Evolutionary conservation across 2,329 filamentous ascomycete species (phyloP).

Genomic region (Teratosphaeriaceae sp.): DNA sequence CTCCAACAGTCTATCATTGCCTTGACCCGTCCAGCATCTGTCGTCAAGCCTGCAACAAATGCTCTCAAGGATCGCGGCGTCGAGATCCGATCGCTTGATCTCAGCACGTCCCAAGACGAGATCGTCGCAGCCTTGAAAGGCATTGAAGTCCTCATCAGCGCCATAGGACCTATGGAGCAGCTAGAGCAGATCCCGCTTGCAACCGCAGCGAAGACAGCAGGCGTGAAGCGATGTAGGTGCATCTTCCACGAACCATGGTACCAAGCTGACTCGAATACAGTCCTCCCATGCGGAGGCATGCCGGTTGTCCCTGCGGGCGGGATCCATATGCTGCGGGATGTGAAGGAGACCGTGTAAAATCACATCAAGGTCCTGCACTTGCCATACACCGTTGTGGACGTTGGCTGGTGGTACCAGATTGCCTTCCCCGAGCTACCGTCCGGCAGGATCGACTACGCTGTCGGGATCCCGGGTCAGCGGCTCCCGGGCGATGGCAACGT

Average conservation of each 20-base stretch:
- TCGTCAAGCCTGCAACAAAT: slow-evolving; percentile 36
- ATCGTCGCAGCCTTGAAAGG: slow-evolving; percentile 37
- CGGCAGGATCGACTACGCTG: slow-evolving; percentile 40
- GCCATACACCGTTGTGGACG: slow-evolving; percentile 52
- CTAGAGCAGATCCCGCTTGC: slow-evolving; percentile 21
- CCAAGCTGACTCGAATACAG: not conserved
- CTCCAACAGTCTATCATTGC: slow-evolving; percentile 41
- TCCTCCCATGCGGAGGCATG: slow-evolving; percentile 25
- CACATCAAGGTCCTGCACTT: slow-evolving; percentile 43
- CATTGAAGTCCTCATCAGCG: slow-evolving; percentile 31
- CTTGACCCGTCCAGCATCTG: slow-evolving; percentile 41
- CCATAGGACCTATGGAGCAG: slow-evolving; percentile 14
- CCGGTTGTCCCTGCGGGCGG: slow-evolving; percentile 41
- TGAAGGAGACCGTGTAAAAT: slow-evolving; percentile 48
- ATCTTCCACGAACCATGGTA: not conserved
- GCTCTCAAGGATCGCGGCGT: slow-evolving; percentile 39
- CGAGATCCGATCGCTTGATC: slow-evolving; percentile 37
- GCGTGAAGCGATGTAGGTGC: slow-evolving; percentile 22
- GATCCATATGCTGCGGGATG: slow-evolving; percentile 34
- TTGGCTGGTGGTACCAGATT: slow-evolving; percentile 54
- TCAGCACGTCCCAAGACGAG: slow-evolving; percentile 35
- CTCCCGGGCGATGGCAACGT: slow-evolving; percentile 43
- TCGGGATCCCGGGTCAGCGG: slow-evolving; percentile 29
- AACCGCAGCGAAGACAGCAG: slow-evolving; percentile 24
- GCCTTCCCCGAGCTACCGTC: slow-evolving; percentile 40